Conservation (phyloP, 768 basidiomycete species). For the Rhodotorula kratochvilovae region DNA sequence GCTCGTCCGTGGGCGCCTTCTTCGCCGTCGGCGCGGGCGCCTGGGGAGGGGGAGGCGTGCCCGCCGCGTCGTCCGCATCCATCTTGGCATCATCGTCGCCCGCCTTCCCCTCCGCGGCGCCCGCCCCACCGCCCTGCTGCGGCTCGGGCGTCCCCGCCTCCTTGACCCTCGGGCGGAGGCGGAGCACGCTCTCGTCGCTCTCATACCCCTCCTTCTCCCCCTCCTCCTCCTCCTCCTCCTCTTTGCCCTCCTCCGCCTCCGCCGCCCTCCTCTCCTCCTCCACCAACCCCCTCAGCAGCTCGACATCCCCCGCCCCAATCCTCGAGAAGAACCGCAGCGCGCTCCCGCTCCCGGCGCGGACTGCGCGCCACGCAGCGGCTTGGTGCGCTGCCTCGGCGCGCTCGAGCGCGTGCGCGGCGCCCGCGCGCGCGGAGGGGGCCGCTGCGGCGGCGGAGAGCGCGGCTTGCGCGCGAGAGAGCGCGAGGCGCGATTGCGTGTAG, state of each 20-base stretch:
- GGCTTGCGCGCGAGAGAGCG: not conserved
- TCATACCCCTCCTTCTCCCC: not conserved
- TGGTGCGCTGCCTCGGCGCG: conserved; percentile 55
- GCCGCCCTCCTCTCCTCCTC: not conserved
- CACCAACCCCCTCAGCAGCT: conserved; percentile 48
- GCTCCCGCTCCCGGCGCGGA: conserved; percentile 68
- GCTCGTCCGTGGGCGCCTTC: not conserved
- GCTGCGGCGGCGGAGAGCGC: no score
- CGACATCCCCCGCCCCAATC: conserved; percentile 73
- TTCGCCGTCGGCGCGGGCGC: no score
- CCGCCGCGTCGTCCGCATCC: not conserved
- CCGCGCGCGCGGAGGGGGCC: no score
- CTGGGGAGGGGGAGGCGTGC: not conserved
- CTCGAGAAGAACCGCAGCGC: conserved; percentile 69
- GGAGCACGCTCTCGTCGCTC: not conserved
- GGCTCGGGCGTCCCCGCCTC: not conserved
- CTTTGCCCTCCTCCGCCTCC: not conserved
- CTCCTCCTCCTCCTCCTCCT: not conserved
- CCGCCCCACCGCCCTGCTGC: no score
- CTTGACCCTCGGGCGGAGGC: not conserved
- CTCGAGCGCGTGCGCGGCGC: not conserved
- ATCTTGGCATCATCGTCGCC: not conserved
- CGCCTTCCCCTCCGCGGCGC: no score
- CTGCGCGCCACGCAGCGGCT: conserved; percentile 72
- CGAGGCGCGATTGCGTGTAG: not conserved